phyloP scores from a whole-genome alignment of 805 yeast species.

The Spathaspora arborariae region DNA sequence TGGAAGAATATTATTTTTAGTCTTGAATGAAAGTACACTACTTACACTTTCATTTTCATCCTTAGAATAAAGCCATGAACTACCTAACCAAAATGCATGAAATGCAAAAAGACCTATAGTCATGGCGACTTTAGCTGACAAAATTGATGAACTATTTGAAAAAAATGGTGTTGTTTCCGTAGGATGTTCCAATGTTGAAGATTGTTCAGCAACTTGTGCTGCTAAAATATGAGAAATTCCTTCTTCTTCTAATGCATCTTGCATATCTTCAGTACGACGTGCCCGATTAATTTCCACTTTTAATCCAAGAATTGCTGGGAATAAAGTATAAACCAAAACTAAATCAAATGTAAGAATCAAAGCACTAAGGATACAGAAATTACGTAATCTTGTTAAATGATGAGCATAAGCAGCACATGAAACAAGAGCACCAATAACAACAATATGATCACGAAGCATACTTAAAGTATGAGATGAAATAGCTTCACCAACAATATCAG shows the following conservation, averaged over 20 bases:
- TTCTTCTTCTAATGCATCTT: constrained; percentile 85
- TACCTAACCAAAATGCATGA: constrained; percentile 66
- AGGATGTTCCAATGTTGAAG: constrained; percentile 34
- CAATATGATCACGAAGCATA: constrained; percentile 69
- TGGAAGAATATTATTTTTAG: constrained; percentile 10
- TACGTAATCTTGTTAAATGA: constrained; percentile 68
- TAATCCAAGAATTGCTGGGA: constrained; percentile 75
- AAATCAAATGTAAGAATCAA: constrained; percentile 69
- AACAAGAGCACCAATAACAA: constrained; percentile 67
- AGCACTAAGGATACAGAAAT: constrained; percentile 74
- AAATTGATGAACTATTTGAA: constrained; percentile 30
- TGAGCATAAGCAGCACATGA: constrained; percentile 64
- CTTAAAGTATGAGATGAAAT: constrained; percentile 42
- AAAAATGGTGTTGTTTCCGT: constrained; percentile 20
- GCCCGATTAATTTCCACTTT: constrained; percentile 87
- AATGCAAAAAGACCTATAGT: constrained; percentile 56
- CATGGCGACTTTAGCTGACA: constrained; percentile 57
- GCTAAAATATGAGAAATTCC: constrained; percentile 79
- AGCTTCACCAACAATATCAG: constrained; percentile 40
- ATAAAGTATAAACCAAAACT: constrained; percentile 73
- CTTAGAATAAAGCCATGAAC: constrained; percentile 56
- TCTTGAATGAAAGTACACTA: constrained; percentile 9
- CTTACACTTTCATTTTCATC: background rate
- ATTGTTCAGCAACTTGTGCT: constrained; percentile 53
- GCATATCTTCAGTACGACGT: constrained; percentile 73